phyloP scores from a whole-genome alignment of 768 basidiomycete species.

The Serendipita vermifera region DNA sequence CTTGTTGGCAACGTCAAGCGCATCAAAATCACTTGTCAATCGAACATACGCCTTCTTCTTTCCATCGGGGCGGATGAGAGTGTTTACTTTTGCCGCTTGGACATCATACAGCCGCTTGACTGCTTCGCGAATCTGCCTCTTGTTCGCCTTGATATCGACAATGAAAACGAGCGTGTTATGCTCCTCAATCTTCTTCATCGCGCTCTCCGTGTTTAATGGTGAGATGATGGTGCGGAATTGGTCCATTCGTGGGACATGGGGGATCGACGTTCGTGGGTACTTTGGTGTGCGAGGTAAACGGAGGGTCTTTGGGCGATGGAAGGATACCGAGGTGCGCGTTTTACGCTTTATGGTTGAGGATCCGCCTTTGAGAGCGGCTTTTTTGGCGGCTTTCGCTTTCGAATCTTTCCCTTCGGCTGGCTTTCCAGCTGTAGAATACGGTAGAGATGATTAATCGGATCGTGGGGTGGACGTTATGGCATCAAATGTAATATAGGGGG shows the following conservation, averaged over 20 bases:
- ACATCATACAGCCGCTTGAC: conserved; percentile 99
- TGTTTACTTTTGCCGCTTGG: conserved; percentile 92
- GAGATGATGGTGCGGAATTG: conserved; percentile 89
- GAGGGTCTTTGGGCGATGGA: conserved; percentile 90
- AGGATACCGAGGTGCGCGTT: conserved; percentile 71
- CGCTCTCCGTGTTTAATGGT: conserved; percentile 87
- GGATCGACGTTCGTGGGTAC: conserved; percentile 92
- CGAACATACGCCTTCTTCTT: conserved; percentile 99
- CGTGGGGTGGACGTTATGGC: too few species aligned
- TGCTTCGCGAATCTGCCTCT: conserved; percentile 98
- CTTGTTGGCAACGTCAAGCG: conserved; percentile 96
- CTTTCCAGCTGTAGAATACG: too few species aligned
- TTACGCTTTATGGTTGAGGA: conserved; percentile 67
- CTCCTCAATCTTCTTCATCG: conserved; percentile 99
- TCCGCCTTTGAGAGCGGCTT: conserved; percentile 85
- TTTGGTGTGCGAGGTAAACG: conserved; percentile 64
- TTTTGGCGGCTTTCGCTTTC: conserved; percentile 92
- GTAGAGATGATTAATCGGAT: too few species aligned
- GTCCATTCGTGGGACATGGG: conserved; percentile 90
- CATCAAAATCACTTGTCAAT: conserved; percentile 89
- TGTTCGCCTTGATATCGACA: conserved; percentile 89
- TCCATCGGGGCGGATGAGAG: conserved; percentile 95
- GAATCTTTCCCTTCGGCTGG: conserved; percentile 15
- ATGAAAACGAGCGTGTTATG: conserved; percentile 99
- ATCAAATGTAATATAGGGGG: too few species aligned